These are phyloP conservation scores for Blakeslea trispora DNA, from an alignment of 371 early-diverging fungal species.

Conservation along the genomic window DNA sequence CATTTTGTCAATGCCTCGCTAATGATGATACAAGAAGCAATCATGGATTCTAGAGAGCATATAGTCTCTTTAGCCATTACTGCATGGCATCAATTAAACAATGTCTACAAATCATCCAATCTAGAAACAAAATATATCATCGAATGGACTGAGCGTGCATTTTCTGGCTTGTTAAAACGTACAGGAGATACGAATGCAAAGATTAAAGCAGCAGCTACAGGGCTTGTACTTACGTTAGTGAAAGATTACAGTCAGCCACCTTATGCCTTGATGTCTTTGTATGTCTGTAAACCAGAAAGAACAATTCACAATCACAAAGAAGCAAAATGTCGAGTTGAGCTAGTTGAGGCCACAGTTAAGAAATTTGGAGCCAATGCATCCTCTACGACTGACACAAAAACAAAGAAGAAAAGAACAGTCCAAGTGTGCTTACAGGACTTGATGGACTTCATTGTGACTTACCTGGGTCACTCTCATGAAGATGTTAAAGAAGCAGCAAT, in stretches of 20 bases:
- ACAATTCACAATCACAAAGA: slow-evolving; percentile 41
- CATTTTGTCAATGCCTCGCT: slow-evolving; percentile 62
- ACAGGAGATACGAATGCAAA: slow-evolving; percentile 64
- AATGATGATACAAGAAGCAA: slow-evolving; percentile 56
- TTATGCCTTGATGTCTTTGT: slow-evolving; percentile 55
- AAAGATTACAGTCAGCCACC: slow-evolving; percentile 52
- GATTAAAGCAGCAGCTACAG: slow-evolving; percentile 51
- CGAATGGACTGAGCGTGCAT: slow-evolving; percentile 50
- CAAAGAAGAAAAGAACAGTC: slow-evolving; percentile 15
- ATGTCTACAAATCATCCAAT: slow-evolving; percentile 17
- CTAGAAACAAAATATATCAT: slow-evolving; percentile 30
- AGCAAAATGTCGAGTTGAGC: slow-evolving; percentile 48
- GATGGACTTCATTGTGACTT: slow-evolving; percentile 63
- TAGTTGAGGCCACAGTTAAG: slow-evolving; percentile 53
- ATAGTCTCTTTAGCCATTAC: slow-evolving; percentile 50
- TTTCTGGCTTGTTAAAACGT: slow-evolving; percentile 58
- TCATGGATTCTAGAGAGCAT: slow-evolving; percentile 69
- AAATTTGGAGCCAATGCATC: slow-evolving; percentile 56
- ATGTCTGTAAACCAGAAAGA: slow-evolving; percentile 45
- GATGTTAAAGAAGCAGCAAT: slow-evolving; percentile 72
- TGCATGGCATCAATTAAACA: slow-evolving; percentile 57
- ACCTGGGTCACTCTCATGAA: slow-evolving; percentile 61
- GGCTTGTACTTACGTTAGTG: slow-evolving; percentile 56
- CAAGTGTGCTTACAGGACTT: slow-evolving; percentile 39
- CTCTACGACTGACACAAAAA: slow-evolving; percentile 4